phyloP scores from a whole-genome alignment of 441 rosid genomes.

The Adansonia grandidieri region DNA sequence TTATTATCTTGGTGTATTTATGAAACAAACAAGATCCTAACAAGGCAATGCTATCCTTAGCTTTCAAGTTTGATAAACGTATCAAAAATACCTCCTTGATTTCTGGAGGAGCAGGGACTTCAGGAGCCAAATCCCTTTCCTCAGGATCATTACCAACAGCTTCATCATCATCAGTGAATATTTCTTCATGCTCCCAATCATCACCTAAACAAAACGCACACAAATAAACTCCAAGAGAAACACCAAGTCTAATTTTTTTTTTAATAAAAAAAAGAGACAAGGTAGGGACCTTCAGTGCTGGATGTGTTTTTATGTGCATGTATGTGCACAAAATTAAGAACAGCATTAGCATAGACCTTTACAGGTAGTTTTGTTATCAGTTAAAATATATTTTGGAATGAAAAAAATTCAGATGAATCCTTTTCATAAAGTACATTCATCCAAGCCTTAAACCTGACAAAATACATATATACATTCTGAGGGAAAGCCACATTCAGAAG shows the following conservation, averaged over 20 bases:
- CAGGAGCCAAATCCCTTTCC: conserved; percentile 93
- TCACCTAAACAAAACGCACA: conserved; percentile 54
- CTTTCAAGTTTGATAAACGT: background rate
- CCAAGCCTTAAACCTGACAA: background rate
- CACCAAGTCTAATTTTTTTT: background rate
- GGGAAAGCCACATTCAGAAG: background rate
- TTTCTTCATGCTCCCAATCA: conserved; percentile 99
- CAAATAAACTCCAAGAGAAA: background rate
- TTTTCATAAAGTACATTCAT: background rate
- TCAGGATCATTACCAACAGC: conserved; percentile 90
- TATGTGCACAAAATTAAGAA: background rate
- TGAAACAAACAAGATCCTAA: background rate
- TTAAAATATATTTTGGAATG: background rate
- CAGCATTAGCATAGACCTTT: background rate
- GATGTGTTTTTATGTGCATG: background rate
- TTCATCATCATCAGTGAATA: conserved; percentile 98
- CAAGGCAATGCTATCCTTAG: background rate
- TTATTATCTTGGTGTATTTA: background rate
- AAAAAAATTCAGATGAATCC: background rate
- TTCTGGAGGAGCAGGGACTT: conserved; percentile 96
- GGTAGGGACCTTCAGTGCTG: background rate
- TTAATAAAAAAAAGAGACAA: background rate
- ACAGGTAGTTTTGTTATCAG: background rate
- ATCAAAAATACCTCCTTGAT: conserved; percentile 70
- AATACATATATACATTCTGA: background rate